Conservation (phyloP, 192 early-diverging fungal species). For the Backusella tarrabulga region DNA sequence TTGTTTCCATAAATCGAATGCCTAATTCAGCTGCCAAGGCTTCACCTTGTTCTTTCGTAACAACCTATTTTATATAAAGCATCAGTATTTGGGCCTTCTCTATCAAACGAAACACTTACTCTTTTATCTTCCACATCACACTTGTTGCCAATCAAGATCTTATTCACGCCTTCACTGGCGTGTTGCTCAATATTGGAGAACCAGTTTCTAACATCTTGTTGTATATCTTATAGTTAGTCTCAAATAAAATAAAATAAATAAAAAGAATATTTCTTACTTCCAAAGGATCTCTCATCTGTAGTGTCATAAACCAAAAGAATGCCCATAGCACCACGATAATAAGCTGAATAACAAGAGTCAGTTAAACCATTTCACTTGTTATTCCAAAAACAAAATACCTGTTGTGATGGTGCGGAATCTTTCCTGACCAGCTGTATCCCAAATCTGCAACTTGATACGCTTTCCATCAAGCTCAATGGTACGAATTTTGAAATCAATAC, state of each 20-base stretch:
- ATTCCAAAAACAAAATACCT: slow-evolving; percentile 45
- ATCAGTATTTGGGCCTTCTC: not conserved
- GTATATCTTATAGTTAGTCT: not conserved
- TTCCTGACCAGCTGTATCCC: slow-evolving; percentile 99
- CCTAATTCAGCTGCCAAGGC: slow-evolving; percentile 89
- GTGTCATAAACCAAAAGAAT: slow-evolving; percentile 98
- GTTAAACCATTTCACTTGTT: not conserved
- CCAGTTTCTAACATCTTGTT: slow-evolving; percentile 96
- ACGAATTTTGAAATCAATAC: slow-evolving; percentile 99
- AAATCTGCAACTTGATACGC: slow-evolving; percentile 99
- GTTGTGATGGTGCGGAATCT: slow-evolving; percentile 99
- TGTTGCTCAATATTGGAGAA: slow-evolving; percentile 99
- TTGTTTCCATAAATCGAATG: slow-evolving; percentile 96
- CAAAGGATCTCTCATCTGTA: slow-evolving; percentile 98
- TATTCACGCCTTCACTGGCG: slow-evolving; percentile 98
- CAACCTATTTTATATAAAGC: slow-evolving; percentile 34
- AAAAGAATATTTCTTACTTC: slow-evolving; percentile 63
- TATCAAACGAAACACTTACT: slow-evolving; percentile 23
- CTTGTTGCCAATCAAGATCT: slow-evolving; percentile 99
- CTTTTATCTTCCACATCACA: slow-evolving; percentile 97
- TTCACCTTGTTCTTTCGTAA: slow-evolving; percentile 94
- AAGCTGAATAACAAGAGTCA: slow-evolving; percentile 56
- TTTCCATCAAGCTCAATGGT: slow-evolving; percentile 99
- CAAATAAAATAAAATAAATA: not conserved
- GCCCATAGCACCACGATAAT: slow-evolving; percentile 99